Evolutionary conservation across 1,284 basidiomycete species (phyloP), one percentile per base, ranked within the genome.

Genomic region (Ceratobasidium sp.): DNA sequence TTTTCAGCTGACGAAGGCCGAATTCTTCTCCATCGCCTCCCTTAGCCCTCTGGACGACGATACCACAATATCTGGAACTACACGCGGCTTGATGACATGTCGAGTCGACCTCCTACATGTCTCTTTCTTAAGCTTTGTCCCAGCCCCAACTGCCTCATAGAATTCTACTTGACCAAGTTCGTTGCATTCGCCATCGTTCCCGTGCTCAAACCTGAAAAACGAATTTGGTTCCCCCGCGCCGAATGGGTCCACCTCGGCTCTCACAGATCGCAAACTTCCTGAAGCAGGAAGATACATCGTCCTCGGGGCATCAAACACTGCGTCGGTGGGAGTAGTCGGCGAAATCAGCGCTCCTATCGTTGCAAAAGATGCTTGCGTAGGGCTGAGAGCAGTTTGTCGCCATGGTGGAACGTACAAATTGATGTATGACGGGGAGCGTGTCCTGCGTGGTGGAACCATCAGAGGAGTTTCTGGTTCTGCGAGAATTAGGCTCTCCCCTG

Each of bases 371-470:
- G 45, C 50, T 44, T 51, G 69, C 14, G 57, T 51, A 3, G 69
- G 69, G 27, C 56, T 51, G 9, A 29, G 14, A 22, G 17, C 44
- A 2, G 53, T 31, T 29, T 72, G 69, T 4, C 57, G 44, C 54
- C 69, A 41, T 2, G 69, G 56, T 5, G 41, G 69, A 62, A 59
- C 57, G 15, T 50, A 47, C 17, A 72, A 9, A 45, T 62, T 57
- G 56, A 72, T 31, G 27, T 62, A 72, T 15, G 69, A 56, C 15
- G 69, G 69, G 22, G 69, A 72, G 14, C 56, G 69, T 50, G 45
- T 60, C 56, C 69, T 47, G 8, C 64, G 41, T n/a, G 48, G 44
- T 6, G 69, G 69, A 41, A 72, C 48, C 8, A 41, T 17, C n/a
- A 72, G 47, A 11, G 56, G 69, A 19, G 33, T 71, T 19, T 33